Evolutionary conservation across 164 flowering plant genomes (phyloP), one percentile per base, ranked within the genome.

Genomic region (Taxillus chinensis): DNA sequence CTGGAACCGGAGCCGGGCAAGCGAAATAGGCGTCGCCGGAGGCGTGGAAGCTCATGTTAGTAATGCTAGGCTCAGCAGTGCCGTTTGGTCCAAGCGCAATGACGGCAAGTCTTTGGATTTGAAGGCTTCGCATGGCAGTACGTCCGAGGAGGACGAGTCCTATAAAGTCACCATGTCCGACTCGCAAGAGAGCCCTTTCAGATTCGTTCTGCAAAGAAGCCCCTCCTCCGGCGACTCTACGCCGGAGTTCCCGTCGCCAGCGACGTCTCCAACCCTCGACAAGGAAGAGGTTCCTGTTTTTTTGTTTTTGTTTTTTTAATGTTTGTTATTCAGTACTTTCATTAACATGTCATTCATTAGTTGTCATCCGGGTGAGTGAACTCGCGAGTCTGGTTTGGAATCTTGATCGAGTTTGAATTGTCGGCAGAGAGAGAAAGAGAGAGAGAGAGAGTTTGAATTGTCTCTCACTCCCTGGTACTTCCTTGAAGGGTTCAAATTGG

Each of bases 171-270:
- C 63, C 46, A 77, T 74, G 5, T 57, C 57, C 11, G 64, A 54
- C 49, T 80, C 76, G 38, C 74, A 83, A 62, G 70, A 74, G 16
- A 85, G 88, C 68, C 92, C 92, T 38, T 84, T 82, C 50, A 76
- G 77, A 45, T 87, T 85, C 60, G 71, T 69, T 8, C 78, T 79
- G 4, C 79, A 68, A 38, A 58, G 39, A 10, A 77, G 71, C 64
- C 75, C 84, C 0, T 74, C 81, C 5, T 65, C 84, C 57, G 79
- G 80, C 39, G 37, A 59, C 78, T 73, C 67, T 57, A 79, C 83
- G 53, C 84, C 84, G 70, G 80, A 73, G 12, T 78, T 78, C 45
- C 9, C 61, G 0, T 78, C 93, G 39, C 90, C 88, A 82, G 82
- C 67, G 49, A 52, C 73, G 3, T 85, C 90, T 9, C 87, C 87